A percentile compares a stretch with the other conserved stretches of the same genome.
Evolutionary conservation across 2,329 filamentous ascomycete species (phyloP).

Genomic region (Drechslerella dactyloides): DNA sequence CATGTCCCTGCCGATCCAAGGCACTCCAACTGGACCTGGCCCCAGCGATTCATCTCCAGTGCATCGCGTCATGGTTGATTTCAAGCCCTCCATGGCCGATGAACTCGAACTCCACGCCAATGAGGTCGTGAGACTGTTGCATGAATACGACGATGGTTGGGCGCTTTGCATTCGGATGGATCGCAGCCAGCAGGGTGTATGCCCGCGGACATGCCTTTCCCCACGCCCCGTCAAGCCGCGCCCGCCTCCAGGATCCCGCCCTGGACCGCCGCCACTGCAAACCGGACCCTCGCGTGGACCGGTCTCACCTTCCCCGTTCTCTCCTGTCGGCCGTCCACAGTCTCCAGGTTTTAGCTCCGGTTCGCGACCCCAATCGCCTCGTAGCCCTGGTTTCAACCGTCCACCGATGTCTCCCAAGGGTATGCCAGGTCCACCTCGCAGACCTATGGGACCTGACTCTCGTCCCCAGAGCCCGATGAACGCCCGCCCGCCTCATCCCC

Average conservation of each 20-base stretch:
- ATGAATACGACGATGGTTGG: slow-evolving; percentile 99
- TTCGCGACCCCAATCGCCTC: slow-evolving; percentile 46
- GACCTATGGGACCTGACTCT: slow-evolving; percentile 40
- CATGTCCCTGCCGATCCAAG: slow-evolving; percentile 43
- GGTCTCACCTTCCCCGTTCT: slow-evolving; percentile 13
- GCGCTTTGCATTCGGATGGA: slow-evolving; percentile 91
- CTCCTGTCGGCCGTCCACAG: slow-evolving; percentile 37
- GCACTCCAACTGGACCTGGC: slow-evolving; percentile 13
- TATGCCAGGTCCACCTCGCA: slow-evolving; percentile 44
- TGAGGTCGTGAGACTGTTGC: slow-evolving; percentile 83
- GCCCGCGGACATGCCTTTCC: slow-evolving; percentile 90
- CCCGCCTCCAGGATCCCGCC: slow-evolving; percentile 56
- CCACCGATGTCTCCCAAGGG: slow-evolving; percentile 50
- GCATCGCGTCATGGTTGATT: slow-evolving; percentile 92
- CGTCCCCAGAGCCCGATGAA: slow-evolving; percentile 42
- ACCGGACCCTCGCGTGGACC: slow-evolving; percentile 18
- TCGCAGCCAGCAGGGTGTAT: slow-evolving; percentile 88
- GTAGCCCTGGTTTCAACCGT: slow-evolving; percentile 42
- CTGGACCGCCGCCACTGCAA: slow-evolving; percentile 29
- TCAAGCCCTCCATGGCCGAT: slow-evolving; percentile 88
- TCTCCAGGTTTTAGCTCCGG: slow-evolving; percentile 41
- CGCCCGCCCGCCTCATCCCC: slow-evolving; percentile 40
- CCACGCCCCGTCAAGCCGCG: slow-evolving; percentile 89
- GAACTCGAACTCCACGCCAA: slow-evolving; percentile 83
- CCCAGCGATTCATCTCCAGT: slow-evolving; percentile 65